Evolutionary conservation across 2,329 filamentous ascomycete genomes (phyloP), one percentile per base, ranked within the genome.

Genomic region (Moelleriella libera): DNA sequence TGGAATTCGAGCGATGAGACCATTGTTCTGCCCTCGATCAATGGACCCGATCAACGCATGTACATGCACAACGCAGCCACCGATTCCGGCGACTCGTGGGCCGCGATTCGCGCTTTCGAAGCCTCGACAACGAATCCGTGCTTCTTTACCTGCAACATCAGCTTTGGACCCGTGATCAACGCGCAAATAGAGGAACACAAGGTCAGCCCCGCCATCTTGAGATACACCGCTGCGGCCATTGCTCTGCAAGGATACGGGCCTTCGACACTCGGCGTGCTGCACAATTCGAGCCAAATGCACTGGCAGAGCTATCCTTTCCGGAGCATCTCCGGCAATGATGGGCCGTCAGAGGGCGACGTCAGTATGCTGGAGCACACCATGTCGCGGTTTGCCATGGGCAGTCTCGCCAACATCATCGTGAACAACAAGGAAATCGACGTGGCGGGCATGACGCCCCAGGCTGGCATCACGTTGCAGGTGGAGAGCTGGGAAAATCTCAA

Each of bases 111-210:
- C 41, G 66, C 59, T 1, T 66, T 70, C 12, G 66, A 70, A 48
- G 57, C 65, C 1, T 64, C 61, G 0, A 29, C 46, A 10, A 57
- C 49, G 1, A 46, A 60, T 4, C 55, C 66, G 0, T 70, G 64
- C 65, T 68, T 60, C 46, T 70, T 70, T 52, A 48, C 46, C 12
- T 70, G 68, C 54, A 63, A 67, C 45, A 55, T 66, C 11, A 64
- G 57, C 0, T 44, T 69, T 4, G 55, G 55, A 0, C 10, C 50
- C 2, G 66, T 67, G 1, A 46, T 45, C 29, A 65, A 55, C 44
- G 68, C 63, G 1, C 54, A 59, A 1, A 55, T 60, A 47, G 60
- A 60, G 8, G 62, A 64, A 46, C 62, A 68, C 44, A 48, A 52
- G 7, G 40, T 41, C 40, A 21, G n/a, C 1, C 55, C 68, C 41